Evolutionary conservation across 495 filamentous ascomycete genomes (phyloP).

Genomic region (Pyrenopolyporus hunteri): DNA sequence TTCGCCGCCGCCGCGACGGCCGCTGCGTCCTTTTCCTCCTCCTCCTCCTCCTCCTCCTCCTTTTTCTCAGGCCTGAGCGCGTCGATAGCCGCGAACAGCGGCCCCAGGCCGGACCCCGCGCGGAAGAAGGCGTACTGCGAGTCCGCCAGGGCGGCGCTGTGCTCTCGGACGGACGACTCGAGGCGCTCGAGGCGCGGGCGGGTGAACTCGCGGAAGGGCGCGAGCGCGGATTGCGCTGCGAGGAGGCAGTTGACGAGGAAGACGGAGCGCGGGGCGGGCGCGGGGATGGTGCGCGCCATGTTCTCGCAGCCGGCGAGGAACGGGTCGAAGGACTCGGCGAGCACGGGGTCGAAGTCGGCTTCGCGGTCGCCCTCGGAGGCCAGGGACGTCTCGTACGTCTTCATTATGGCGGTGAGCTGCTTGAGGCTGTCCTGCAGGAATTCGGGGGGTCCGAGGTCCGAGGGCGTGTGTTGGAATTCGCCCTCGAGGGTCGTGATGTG

Average conservation of each 20-base stretch:
- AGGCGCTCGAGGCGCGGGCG: conserved; percentile 50
- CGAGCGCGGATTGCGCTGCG: conserved; percentile 57
- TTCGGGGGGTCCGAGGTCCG: conserved; percentile 77
- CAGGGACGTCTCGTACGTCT: conserved; percentile 82
- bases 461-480: conserved; percentile 68
- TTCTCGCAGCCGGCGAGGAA: conserved; percentile 77
- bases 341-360: conserved; percentile 75
- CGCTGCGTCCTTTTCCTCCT: too few species aligned
- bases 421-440: conserved; percentile 85
- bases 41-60: too few species aligned
- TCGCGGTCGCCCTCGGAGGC: conserved; percentile 60
- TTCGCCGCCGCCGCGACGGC: too few species aligned
- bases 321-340: conserved; percentile 83
- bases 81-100: conserved; percentile 67
- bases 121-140: conserved; percentile 73
- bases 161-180: conserved; percentile 50
- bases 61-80: too few species aligned
- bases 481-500: conserved; percentile 73
- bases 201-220: conserved; percentile 63
- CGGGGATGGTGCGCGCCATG: conserved; percentile 64
- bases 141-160: conserved; percentile 56
- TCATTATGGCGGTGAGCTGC: conserved; percentile 73
- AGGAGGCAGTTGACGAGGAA: conserved; percentile 85
- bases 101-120: conserved; percentile 71
- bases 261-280: conserved; percentile 67